A percentile compares a stretch with the other conserved stretches of the same genome.
Evolutionary conservation across 2,329 filamentous ascomycete genomes (phyloP).

Genomic region (Xylariales sp.): DNA sequence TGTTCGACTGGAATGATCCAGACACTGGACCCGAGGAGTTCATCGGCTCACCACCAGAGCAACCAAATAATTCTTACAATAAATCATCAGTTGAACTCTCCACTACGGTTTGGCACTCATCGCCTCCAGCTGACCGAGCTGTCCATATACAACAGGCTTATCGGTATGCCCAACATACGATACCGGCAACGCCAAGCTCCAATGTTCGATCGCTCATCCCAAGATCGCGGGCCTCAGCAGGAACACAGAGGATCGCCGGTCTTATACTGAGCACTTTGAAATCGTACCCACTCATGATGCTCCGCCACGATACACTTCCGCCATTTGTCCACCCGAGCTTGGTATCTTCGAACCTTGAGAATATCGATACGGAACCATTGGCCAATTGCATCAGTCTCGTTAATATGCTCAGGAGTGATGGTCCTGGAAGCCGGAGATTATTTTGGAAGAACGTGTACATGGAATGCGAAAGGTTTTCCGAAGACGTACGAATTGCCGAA

Average conservation of each 20-base stretch:
- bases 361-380: slow-evolving; percentile 28
- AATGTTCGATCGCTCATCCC: slow-evolving; percentile 20
- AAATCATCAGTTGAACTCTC: no score
- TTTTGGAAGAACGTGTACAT: slow-evolving; percentile 39
- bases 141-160: slow-evolving; percentile 9
- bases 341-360: slow-evolving; percentile 16
- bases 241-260: slow-evolving; percentile 26
- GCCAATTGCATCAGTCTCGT: slow-evolving; percentile 35
- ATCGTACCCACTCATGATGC: slow-evolving; percentile 36
- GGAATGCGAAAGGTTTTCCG: slow-evolving; percentile 34
- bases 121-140: slow-evolving; percentile 4
- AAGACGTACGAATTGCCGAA: slow-evolving; percentile 31
- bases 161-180: slow-evolving; percentile 8
- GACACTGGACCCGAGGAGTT: not conserved
- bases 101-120: no score
- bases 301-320: slow-evolving; percentile 29
- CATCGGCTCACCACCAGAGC: no score
- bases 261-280: slow-evolving; percentile 35
- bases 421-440: slow-evolving; percentile 30
- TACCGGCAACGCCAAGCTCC: slow-evolving; percentile 17
- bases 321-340: slow-evolving; percentile 36
- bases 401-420: slow-evolving; percentile 29
- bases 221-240: slow-evolving; percentile 17
- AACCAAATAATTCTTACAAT: no score
- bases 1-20: not conserved